Percentiles rank a stretch among this genome's conserved stretches.
These are phyloP conservation scores for Escovopsis weberi DNA, from an alignment of 2,329 filamentous ascomycete species.

Conservation along the genomic window DNA sequence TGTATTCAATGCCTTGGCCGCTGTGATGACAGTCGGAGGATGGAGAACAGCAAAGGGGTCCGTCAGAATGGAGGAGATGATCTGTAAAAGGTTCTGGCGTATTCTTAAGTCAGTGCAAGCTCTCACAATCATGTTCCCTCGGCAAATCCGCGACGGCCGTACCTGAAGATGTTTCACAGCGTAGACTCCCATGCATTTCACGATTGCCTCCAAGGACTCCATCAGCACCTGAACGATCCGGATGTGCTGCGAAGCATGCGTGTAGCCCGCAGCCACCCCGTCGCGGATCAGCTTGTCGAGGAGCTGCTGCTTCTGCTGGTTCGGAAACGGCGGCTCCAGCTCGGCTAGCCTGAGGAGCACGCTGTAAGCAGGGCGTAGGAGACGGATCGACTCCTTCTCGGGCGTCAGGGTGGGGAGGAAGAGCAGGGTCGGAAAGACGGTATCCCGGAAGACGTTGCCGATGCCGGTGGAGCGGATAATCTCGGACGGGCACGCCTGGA, in stretches of 20 bases:
- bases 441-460: conserved; percentile 51
- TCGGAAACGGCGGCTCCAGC: conserved; percentile 12
- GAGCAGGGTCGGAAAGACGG: conserved; percentile 56
- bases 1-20: conserved; percentile 37
- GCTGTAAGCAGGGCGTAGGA: conserved; percentile 53
- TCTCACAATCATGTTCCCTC: conserved; percentile 5
- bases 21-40: conserved; percentile 36
- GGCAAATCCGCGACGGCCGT: conserved; percentile 5
- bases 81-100: conserved; percentile 48
- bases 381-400: conserved; percentile 48
- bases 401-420: conserved; percentile 66
- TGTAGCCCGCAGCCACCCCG: conserved; percentile 39
- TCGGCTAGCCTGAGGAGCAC: conserved; percentile 45
- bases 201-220: conserved; percentile 29
- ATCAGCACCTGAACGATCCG: conserved; percentile 43
- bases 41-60: conserved; percentile 52
- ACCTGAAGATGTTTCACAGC: conserved; percentile 55
- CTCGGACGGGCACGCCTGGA: conserved; percentile 35
- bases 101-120: background rate
- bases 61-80: conserved; percentile 49
- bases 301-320: conserved; percentile 19
- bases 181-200: conserved; percentile 45
- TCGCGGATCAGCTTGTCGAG: conserved; percentile 41
- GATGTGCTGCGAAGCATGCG: conserved; percentile 44
- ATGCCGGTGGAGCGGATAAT: conserved; percentile 51